These are phyloP conservation scores for Xylaria sp. DNA, from an alignment of 2,329 filamentous ascomycete species.

Conservation along the genomic window DNA sequence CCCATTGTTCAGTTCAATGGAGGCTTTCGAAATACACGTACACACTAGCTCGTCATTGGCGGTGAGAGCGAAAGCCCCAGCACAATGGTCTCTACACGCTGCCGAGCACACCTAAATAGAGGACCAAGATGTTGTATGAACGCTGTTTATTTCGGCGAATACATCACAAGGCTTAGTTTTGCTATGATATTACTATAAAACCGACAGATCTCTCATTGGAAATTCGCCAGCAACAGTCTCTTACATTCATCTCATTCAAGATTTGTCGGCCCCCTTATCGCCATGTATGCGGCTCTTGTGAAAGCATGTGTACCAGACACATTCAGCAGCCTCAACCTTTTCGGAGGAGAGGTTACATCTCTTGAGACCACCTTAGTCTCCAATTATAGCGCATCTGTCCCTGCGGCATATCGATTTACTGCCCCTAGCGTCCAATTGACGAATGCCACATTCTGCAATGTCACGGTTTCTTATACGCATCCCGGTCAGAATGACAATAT, in stretches of 20 bases:
- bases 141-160: background rate
- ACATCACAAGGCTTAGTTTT: background rate
- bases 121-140: background rate
- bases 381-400: constrained; percentile 34
- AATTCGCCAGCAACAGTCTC: background rate
- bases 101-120: no score
- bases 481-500: constrained; percentile 53
- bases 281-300: constrained; percentile 5
- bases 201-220: background rate
- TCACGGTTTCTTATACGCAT: constrained; percentile 56
- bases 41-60: background rate
- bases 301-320: constrained; percentile 8
- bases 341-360: constrained; percentile 6
- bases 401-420: constrained; percentile 31
- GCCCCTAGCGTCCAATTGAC: constrained; percentile 13
- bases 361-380: constrained; percentile 27
- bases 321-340: constrained; percentile 12
- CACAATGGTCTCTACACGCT: background rate
- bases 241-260: background rate
- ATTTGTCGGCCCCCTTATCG: background rate
- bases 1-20: background rate
- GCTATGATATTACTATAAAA: background rate
- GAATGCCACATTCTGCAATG: constrained; percentile 52
- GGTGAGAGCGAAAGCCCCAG: background rate
- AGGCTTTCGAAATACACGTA: background rate